Evolutionary conservation across 768 basidiomycete genomes (phyloP).

Genomic region (Nevesoporus exiguus): DNA sequence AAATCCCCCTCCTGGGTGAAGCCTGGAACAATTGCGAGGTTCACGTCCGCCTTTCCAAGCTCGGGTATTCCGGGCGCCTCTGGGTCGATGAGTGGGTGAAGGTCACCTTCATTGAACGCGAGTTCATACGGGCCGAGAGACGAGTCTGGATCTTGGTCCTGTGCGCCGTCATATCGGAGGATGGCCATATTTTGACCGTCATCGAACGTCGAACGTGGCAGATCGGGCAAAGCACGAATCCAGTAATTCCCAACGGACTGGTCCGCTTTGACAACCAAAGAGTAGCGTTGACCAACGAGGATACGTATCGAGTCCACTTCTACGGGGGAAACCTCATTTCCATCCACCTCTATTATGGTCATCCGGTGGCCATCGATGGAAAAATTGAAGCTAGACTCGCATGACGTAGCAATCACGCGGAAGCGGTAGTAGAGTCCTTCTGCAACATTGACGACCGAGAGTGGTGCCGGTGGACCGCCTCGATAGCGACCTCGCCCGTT

Average conservation of each 20-base stretch:
- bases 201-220: slow-evolving; percentile 10
- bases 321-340: not conserved
- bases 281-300: slow-evolving; percentile 28
- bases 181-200: not conserved
- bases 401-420: slow-evolving; percentile 48
- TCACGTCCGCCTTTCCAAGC: not conserved
- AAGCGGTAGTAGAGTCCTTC: slow-evolving; percentile 47
- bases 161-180: not conserved
- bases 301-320: not conserved
- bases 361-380: slow-evolving; percentile 1
- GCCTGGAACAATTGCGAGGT: not conserved
- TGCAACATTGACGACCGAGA: slow-evolving; percentile 45
- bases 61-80: not conserved
- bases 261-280: slow-evolving; percentile 17
- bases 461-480: slow-evolving; percentile 37
- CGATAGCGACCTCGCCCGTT: slow-evolving; percentile 49
- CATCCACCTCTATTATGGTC: slow-evolving; percentile 3
- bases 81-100: not conserved
- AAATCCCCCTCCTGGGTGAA: not conserved
- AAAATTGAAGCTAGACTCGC: slow-evolving; percentile 28
- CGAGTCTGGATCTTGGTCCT: not conserved
- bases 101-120: not conserved
- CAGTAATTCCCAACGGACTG: slow-evolving; percentile 55
- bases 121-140: not conserved
- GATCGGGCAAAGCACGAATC: slow-evolving; percentile 42